A percentile compares a stretch with the other conserved stretches of the same genome.
These are phyloP conservation scores for Hymenoscyphus fraxineus DNA, from an alignment of 2,329 filamentous ascomycete species.

Conservation along the genomic window DNA sequence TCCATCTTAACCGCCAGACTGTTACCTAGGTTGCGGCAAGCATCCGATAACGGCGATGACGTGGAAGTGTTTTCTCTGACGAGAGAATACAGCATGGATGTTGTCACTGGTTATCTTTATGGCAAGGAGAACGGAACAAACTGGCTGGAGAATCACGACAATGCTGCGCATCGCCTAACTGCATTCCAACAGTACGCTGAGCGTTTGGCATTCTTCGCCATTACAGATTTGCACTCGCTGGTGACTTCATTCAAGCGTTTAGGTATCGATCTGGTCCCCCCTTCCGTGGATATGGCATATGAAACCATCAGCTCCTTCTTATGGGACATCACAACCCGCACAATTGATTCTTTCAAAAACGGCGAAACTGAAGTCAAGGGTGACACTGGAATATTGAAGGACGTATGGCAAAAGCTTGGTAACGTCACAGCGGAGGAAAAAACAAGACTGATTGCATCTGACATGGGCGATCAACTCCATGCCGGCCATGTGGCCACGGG, in stretches of 20 bases:
- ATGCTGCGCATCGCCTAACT: background rate
- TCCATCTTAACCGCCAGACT: constrained; percentile 56
- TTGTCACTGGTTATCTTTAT: constrained; percentile 69
- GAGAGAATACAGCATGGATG: constrained; percentile 68
- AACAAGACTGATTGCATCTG: constrained; percentile 51
- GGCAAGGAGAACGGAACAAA: constrained; percentile 58
- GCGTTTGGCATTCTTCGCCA: background rate
- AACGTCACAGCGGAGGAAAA: constrained; percentile 2
- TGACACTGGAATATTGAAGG: background rate
- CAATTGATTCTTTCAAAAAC: background rate
- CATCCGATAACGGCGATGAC: constrained; percentile 6
- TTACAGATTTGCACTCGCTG: no score
- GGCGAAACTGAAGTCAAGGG: background rate
- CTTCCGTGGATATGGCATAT: no score
- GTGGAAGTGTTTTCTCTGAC: constrained; percentile 61
- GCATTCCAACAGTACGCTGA: background rate
- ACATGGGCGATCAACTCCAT: constrained; percentile 69
- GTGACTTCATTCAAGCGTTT: no score
- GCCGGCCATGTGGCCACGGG: constrained; percentile 74
- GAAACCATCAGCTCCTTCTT: no score
- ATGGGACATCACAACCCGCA: no score
- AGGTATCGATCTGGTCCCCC: no score
- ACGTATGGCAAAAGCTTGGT: constrained; percentile 10
- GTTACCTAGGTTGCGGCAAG: constrained; percentile 47
- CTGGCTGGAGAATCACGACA: constrained; percentile 37